Evolutionary conservation across 225 moss, liverwort and hornwort species (phyloP), one percentile per base, ranked within the genome.

Genomic region (Anthoceros angustus): DNA sequence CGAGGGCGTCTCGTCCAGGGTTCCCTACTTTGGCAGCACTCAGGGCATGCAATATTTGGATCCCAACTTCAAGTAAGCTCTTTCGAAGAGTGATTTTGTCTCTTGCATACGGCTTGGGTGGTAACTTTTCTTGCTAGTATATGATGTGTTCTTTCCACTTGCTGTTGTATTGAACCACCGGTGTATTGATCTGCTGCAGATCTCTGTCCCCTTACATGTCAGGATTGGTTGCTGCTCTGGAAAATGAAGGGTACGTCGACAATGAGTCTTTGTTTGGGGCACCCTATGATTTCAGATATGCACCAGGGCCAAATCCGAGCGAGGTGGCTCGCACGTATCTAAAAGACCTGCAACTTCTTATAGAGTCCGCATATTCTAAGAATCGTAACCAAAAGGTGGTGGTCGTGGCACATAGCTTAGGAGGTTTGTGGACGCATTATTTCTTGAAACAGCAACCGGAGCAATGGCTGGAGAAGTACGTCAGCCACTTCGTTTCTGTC

Each of bases 271-370:
- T 98, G 0, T 91, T 72, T 40, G 95, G 95, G 40, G 95, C 95
- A 4, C 95, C 95, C 8, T 98, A 98, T 48, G 91, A 98, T 69
- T 98, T 98, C 70, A 85, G 95, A 8, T 91, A 61, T 60, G 95
- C 95, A 0, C 95, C 95, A 0, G 91, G 91, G 16, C 95, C 91
- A 8, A 84, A 87, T 39, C 91, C 95, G 10, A 82, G 86, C 16
- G 82, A 84, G 2, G 85, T 86, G 3, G 88, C 91, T 25, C 67
- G 79, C 0, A 43, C 74, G 50, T 98, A 83, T 60, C 43, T 72
- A 2, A 66, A 77, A 50, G 82, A 89, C 66, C 70, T 98, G 67
- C 79, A 87, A 63, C 60, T 72, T n/a, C 77, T 98, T 63, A 83
- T 91, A 41, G 91, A 98, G 62, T 15, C 72, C 8, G 88, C 91